Base-by-base conservation (phyloP, 2,329 filamentous ascomycete species). In the Sarocladiaceae sp. region DNA sequence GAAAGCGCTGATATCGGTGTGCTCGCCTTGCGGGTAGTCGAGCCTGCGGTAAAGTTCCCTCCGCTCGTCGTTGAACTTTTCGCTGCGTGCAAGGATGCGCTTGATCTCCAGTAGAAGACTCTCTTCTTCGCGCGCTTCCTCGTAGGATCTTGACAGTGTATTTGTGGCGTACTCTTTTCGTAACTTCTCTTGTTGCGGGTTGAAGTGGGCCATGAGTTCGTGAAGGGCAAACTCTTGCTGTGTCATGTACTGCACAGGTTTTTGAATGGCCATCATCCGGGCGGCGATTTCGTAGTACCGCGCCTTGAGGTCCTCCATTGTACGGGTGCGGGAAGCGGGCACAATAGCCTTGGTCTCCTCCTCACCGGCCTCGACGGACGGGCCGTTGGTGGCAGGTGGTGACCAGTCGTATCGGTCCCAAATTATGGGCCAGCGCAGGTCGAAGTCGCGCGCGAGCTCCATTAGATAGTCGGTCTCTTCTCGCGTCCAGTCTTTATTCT, bases 381-480 rank as follows among this genome's bases (percentile, higher is more conserved):
- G 26, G 43, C 64, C 66, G 39, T 70, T 67, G 2, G 65, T 62
- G 2, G 66, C 59, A 23, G 68, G 65, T 3, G 75, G 70, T 3
- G 61, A 66, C 60, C 79, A 95, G 44, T 95, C 87, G 66, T 96
- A 98, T 47, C 91, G 85, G 62, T 98, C 93, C 72, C 84, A 88
- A 48, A 98, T 87, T 13, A 97, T 63, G 3, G 91, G 77, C 89
- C 93, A 98, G 53, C 93, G 83, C 48, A 95, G 74, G 58, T 95
- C 88, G 58, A 82, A 95, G 37, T 90, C 84, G 46, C 75, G 75
- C 12, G 80, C 86, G 27, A 91, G 61, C 3, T 78, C 70, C 59
- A 97, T 76, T 50, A 98, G 66, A 58, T 96, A 96, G 59, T 96
- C 89, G 7, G 93, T 98, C 66, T 98, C 93, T 55, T 93, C 84